phyloP scores from a whole-genome alignment of 495 filamentous ascomycete genomes.

The Delitschia confertaspora region DNA sequence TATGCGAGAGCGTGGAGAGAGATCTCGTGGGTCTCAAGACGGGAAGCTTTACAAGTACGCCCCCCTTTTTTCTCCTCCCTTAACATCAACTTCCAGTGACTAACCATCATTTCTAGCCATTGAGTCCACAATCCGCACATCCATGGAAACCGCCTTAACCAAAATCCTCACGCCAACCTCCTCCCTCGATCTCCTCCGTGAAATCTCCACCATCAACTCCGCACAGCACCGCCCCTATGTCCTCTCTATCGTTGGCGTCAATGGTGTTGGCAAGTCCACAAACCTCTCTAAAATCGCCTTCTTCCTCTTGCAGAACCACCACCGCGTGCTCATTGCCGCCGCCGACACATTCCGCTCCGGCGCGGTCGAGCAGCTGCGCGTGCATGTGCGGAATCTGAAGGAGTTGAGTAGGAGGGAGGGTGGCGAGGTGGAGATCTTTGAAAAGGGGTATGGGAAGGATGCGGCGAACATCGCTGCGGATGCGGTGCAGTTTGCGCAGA shows the following conservation, averaged over 20 bases:
- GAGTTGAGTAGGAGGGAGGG: constrained; percentile 75
- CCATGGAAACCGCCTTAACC: constrained; percentile 81
- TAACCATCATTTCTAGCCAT: constrained; percentile 43
- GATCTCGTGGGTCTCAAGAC: constrained; percentile 89
- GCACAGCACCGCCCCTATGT: constrained; percentile 78
- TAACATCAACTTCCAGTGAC: background rate
- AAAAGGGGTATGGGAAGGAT: constrained; percentile 96
- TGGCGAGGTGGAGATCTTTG: constrained; percentile 79
- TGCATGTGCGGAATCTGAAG: constrained; percentile 83
- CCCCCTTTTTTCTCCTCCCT: background rate
- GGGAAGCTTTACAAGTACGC: constrained; percentile 74
- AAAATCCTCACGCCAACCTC: constrained; percentile 94
- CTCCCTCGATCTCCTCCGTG: constrained; percentile 85
- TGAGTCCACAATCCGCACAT: constrained; percentile 67
- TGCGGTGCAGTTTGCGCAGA: constrained; percentile 68
- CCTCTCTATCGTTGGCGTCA: constrained; percentile 95
- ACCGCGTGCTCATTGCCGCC: constrained; percentile 88
- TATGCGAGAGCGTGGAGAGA: constrained; percentile 84
- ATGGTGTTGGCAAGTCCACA: constrained; percentile 95
- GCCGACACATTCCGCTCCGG: constrained; percentile 97
- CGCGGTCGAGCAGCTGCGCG: constrained; percentile 91
- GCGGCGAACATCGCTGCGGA: constrained; percentile 92
- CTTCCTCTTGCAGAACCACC: constrained; percentile 93
- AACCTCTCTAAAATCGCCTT: constrained; percentile 95
- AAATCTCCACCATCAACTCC: constrained; percentile 71